Conservation (phyloP, 805 yeast genomes). For the Tetrapisispora fleetii region DNA sequence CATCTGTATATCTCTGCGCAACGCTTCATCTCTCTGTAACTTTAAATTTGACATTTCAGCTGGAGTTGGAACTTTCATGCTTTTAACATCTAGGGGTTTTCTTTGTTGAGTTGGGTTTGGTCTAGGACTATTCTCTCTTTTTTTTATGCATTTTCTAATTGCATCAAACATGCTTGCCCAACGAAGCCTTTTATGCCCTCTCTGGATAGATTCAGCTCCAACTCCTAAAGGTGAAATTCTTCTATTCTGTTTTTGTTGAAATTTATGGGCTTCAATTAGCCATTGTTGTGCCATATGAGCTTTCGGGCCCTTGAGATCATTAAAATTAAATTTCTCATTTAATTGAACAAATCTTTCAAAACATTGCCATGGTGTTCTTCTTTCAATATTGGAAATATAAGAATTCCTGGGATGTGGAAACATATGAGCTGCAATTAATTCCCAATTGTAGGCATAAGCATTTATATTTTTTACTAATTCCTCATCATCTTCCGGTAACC, state of each 20-base stretch:
- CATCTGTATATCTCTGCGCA: conserved; percentile 49
- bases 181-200: conserved; percentile 83
- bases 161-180: conserved; percentile 99
- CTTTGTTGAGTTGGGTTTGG: conserved; percentile 41
- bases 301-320: conserved; percentile 80
- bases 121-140: conserved; percentile 67
- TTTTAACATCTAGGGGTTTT: conserved; percentile 33
- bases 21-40: conserved; percentile 74
- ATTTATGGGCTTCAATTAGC: conserved; percentile 84
- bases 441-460: conserved; percentile 89
- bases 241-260: conserved; percentile 79
- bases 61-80: conserved; percentile 61
- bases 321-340: conserved; percentile 76
- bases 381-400: conserved; percentile 79
- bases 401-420: conserved; percentile 55
- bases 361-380: conserved; percentile 98
- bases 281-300: conserved; percentile 80
- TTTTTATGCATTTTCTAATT: conserved; percentile 78
- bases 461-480: conserved; percentile 70
- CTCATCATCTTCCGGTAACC: conserved; percentile 93
- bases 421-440: conserved; percentile 73
- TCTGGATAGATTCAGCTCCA: conserved; percentile 82
- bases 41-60: conserved; percentile 76
- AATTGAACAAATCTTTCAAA: conserved; percentile 92
- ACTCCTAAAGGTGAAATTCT: conserved; percentile 89